These are phyloP conservation scores for Pulveroboletus sp. DNA, from an alignment of 768 basidiomycete species.

Conservation along the genomic window DNA sequence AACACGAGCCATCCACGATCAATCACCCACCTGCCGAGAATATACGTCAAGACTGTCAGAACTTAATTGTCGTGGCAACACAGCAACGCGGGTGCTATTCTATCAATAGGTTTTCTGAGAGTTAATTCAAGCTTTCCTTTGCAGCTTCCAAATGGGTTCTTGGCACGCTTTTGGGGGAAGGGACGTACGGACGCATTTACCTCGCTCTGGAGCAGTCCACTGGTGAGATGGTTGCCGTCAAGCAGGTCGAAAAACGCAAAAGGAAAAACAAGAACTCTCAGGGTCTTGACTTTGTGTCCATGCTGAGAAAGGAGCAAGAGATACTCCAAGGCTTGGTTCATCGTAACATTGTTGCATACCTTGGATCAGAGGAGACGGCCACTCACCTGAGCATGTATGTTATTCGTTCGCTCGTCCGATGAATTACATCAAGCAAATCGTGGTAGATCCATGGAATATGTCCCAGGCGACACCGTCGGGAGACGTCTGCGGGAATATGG, in stretches of 20 bases:
- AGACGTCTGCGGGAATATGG: slow-evolving; percentile 83
- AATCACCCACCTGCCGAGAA: no score
- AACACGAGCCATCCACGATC: background rate
- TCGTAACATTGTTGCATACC: slow-evolving; percentile 91
- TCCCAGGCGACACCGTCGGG: slow-evolving; percentile 91
- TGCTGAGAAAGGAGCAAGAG: slow-evolving; percentile 88
- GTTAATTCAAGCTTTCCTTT: slow-evolving; percentile 11
- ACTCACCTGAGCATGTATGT: slow-evolving; percentile 85
- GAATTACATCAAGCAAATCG: background rate
- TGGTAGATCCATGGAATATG: slow-evolving; percentile 90
- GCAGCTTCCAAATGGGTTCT: slow-evolving; percentile 92
- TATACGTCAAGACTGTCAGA: no score
- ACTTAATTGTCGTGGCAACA: no score
- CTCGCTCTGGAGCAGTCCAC: slow-evolving; percentile 92
- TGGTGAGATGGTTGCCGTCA: slow-evolving; percentile 97
- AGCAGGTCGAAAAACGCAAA: slow-evolving; percentile 94
- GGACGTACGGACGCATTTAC: slow-evolving; percentile 92
- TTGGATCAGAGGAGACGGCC: slow-evolving; percentile 86
- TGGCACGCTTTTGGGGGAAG: slow-evolving; percentile 91
- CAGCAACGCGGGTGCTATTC: no score
- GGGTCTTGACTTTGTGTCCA: slow-evolving; percentile 80
- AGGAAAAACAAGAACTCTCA: slow-evolving; percentile 83
- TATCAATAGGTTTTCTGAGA: background rate
- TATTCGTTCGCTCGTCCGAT: background rate
- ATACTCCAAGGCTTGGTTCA: slow-evolving; percentile 92